phyloP scores from a whole-genome alignment of 768 basidiomycete species.

The Rickenella mellea region DNA sequence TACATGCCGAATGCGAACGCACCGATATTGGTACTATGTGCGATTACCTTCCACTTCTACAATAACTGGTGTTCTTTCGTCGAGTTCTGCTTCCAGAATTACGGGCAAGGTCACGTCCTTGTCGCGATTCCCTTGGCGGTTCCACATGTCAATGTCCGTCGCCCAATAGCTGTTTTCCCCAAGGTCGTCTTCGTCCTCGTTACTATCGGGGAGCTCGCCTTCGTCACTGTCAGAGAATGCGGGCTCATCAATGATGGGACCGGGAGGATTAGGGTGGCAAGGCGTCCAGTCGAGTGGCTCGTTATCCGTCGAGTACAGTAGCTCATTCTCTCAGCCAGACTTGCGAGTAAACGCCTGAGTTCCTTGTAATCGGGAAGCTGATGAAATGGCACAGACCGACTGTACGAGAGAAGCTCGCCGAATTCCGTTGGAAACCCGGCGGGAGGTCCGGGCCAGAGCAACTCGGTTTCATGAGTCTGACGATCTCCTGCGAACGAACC shows the following conservation, averaged over 20 bases:
- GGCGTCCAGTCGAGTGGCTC: conserved; percentile 15
- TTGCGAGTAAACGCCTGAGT: conserved; percentile 9
- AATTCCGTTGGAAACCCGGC: conserved; percentile 15
- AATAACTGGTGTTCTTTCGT: conserved; percentile 9
- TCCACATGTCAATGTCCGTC: conserved; percentile 13
- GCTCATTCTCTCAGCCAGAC: too few species aligned
- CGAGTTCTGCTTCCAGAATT: conserved; percentile 8
- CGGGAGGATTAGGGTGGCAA: conserved; percentile 7
- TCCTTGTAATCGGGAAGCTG: conserved; percentile 14
- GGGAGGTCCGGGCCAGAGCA: conserved; percentile 10
- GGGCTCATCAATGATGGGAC: conserved; percentile 8
- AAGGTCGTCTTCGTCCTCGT: conserved; percentile 4
- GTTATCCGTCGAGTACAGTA: conserved; percentile 6
- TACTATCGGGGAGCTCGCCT: too few species aligned
- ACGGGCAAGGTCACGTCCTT: conserved; percentile 9
- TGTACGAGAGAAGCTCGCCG: too few species aligned
- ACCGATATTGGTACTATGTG: too few species aligned
- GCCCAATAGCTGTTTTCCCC: conserved; percentile 12
- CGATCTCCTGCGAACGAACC: conserved; percentile 11
- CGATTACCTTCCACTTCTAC: conserved; percentile 12
- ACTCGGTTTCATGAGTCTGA: too few species aligned
- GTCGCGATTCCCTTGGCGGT: conserved; percentile 11
- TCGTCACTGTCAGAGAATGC: conserved; percentile 10
- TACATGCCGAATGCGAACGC: too few species aligned
- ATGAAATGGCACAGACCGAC: conserved; percentile 14